These are phyloP conservation scores for Calophaca sinica DNA, from an alignment of 306 rosid genomes.

Conservation along the genomic window DNA sequence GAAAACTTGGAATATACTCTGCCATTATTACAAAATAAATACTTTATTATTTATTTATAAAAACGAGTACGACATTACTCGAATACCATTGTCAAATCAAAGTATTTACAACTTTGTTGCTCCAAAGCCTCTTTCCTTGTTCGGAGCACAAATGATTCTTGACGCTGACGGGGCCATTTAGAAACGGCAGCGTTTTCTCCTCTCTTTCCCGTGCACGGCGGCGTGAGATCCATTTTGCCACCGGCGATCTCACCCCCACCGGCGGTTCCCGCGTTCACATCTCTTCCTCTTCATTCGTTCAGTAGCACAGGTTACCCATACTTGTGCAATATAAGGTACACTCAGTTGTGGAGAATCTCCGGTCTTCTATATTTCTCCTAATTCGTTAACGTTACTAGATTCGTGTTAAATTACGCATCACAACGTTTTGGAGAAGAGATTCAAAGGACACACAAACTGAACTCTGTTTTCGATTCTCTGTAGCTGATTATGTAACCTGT, in stretches of 20 bases:
- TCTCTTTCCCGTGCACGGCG: slow-evolving; percentile 36
- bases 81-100: slow-evolving; percentile 27
- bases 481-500: slow-evolving; percentile 6
- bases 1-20: background rate
- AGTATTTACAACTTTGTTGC: slow-evolving; percentile 16
- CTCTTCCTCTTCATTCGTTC: slow-evolving; percentile 36
- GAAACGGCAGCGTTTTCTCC: slow-evolving; percentile 54
- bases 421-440: background rate
- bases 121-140: slow-evolving; percentile 30
- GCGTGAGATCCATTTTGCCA: slow-evolving; percentile 54
- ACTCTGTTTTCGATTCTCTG: slow-evolving; percentile 16
- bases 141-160: slow-evolving; percentile 13
- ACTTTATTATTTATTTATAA: background rate
- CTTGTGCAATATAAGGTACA: slow-evolving; percentile 37
- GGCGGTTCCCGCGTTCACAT: slow-evolving; percentile 37
- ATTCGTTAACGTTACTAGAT: slow-evolving; percentile 26
- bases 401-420: slow-evolving; percentile 27
- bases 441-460: slow-evolving; percentile 24
- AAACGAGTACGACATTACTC: slow-evolving; percentile 6
- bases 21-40: background rate
- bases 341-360: slow-evolving; percentile 34
- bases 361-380: background rate
- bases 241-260: slow-evolving; percentile 59
- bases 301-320: slow-evolving; percentile 13
- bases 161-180: slow-evolving; percentile 6